phyloP scores from a whole-genome alignment of 495 filamentous ascomycete species.

The Daldinia childiae region DNA sequence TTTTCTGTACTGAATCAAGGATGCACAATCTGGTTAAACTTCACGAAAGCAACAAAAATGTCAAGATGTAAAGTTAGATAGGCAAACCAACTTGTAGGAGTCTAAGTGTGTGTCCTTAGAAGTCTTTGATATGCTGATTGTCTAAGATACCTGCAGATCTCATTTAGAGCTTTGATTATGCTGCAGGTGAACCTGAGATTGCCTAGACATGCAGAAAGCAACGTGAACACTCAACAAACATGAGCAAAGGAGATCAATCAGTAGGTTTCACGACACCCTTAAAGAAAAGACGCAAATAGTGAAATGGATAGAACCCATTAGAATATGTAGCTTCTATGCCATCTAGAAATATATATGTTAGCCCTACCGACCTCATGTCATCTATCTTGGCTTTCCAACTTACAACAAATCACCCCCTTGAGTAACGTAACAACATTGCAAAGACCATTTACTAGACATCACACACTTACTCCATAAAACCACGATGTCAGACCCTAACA shows the following conservation, averaged over 20 bases:
- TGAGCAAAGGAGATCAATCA: neutral
- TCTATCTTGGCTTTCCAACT: neutral
- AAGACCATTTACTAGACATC: neutral
- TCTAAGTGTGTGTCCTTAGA: too few relatives aligned
- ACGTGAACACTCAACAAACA: neutral
- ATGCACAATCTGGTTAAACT: too few relatives aligned
- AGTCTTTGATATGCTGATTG: too few relatives aligned
- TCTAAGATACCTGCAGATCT: too few relatives aligned
- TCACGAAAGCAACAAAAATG: too few relatives aligned
- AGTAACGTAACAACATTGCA: neutral
- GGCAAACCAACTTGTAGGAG: too few relatives aligned
- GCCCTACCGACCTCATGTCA: neutral
- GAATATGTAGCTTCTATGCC: neutral
- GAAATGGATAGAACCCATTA: neutral
- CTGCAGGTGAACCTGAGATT: neutral
- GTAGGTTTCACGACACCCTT: neutral
- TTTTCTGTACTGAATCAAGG: too few relatives aligned
- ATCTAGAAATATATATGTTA: neutral
- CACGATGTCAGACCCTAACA: neutral
- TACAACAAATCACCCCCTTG: neutral
- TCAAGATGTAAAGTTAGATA: too few relatives aligned
- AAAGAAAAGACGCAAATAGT: neutral
- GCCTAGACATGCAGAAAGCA: neutral
- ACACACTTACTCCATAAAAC: neutral
- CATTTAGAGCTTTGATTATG: too few relatives aligned